Conservation (phyloP, 2,329 filamentous ascomycete genomes). For the Aureobasidium sp. region DNA sequence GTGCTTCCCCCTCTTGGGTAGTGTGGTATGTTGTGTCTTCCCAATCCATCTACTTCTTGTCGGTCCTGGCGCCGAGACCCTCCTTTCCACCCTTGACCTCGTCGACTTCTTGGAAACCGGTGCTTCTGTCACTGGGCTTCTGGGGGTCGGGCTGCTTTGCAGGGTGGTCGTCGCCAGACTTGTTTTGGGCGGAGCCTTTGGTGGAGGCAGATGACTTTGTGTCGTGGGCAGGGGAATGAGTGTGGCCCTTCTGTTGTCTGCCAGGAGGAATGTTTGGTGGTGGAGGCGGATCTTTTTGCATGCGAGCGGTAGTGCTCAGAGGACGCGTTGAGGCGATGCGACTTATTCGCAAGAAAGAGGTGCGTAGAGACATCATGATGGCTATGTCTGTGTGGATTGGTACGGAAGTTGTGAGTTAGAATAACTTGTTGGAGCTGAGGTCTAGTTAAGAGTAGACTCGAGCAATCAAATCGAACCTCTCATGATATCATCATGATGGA, state of each 20-base stretch:
- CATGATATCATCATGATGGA: constrained; percentile 13
- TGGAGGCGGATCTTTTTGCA: not conserved
- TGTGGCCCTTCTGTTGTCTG: not conserved
- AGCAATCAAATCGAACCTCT: not conserved
- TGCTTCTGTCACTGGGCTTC: constrained; percentile 26
- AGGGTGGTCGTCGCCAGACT: constrained; percentile 30
- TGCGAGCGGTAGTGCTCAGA: not conserved
- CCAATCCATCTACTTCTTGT: constrained; percentile 1
- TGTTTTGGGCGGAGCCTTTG: constrained; percentile 23
- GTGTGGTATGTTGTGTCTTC: not conserved
- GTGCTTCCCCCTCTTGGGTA: not conserved
- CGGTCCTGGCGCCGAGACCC: constrained; percentile 20
- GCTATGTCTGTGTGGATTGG: not conserved
- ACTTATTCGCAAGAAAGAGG: not conserved
- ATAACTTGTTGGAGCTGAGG: not conserved
- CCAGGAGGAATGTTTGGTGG: constrained; percentile 6
- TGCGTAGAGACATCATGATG: not conserved
- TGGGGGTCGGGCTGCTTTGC: constrained; percentile 34
- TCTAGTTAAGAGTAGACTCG: not conserved
- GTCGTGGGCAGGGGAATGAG: not conserved
- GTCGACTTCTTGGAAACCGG: constrained; percentile 25
- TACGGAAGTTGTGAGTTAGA: not conserved
- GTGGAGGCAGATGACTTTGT: constrained; percentile 28
- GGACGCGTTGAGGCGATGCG: not conserved
- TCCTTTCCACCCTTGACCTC: constrained; percentile 31